Evolutionary conservation across 1,284 basidiomycete species (phyloP).

Genomic region (Mycena sp.): DNA sequence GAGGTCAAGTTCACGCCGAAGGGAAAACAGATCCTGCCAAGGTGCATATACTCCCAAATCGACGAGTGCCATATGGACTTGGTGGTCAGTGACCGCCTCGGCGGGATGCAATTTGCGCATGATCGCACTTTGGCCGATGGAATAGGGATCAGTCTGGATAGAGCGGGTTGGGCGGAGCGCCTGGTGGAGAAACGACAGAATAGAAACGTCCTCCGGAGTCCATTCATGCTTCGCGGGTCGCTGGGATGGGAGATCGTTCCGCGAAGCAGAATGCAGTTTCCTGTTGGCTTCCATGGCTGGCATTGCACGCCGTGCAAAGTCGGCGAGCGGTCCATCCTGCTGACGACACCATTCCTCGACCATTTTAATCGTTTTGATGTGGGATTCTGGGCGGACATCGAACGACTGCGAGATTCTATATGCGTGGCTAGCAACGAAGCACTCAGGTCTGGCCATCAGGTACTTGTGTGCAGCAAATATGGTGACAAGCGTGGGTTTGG

Average conservation of each 20-base stretch:
- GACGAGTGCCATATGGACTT: constrained; percentile 52
- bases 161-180: constrained; percentile 67
- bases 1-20: constrained; percentile 44
- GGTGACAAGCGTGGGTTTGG: constrained; percentile 46
- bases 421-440: constrained; percentile 71
- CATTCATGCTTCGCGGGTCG: constrained; percentile 52
- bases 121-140: constrained; percentile 62
- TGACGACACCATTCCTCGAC: constrained; percentile 64
- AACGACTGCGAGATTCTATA: constrained; percentile 73
- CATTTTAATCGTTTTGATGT: constrained; percentile 64
- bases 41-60: constrained; percentile 78
- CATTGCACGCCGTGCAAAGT: constrained; percentile 69
- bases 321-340: constrained; percentile 51
- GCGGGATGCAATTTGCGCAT: constrained; percentile 66
- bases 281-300: constrained; percentile 50
- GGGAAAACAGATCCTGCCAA: constrained; percentile 72
- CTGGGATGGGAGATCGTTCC: constrained; percentile 47
- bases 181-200: constrained; percentile 75
- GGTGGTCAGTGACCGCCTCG: constrained; percentile 47
- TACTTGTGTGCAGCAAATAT: constrained; percentile 79
- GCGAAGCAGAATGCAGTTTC: constrained; percentile 40
- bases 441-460: constrained; percentile 70
- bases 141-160: constrained; percentile 74
- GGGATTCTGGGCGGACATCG: constrained; percentile 71
- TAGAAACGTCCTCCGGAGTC: constrained; percentile 66